These are phyloP conservation scores for Pseudocercospora macadamiae DNA, from an alignment of 2,329 filamentous ascomycete species.

Conservation along the genomic window DNA sequence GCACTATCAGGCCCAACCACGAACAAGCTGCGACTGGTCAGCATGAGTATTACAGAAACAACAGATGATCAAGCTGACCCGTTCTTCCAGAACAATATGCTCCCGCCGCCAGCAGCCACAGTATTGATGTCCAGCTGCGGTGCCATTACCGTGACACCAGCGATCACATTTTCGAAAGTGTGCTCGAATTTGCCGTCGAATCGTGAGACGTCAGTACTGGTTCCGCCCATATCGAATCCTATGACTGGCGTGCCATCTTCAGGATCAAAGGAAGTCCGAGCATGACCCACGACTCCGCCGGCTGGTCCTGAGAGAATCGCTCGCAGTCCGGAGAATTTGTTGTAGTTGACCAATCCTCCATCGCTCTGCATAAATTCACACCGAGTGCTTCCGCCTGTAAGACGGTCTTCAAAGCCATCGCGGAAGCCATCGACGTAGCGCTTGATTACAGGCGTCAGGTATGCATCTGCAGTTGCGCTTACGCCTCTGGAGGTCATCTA, in stretches of 20 bases:
- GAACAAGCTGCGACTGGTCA: conserved; percentile 9
- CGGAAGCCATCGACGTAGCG: conserved; percentile 62
- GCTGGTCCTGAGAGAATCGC: conserved; percentile 41
- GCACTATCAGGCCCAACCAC: conserved; percentile 28
- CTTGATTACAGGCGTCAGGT: conserved; percentile 73
- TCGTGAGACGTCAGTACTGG: conserved; percentile 39
- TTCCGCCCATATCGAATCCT: conserved; percentile 35
- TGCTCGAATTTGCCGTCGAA: conserved; percentile 39
- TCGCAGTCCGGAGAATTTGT: conserved; percentile 38
- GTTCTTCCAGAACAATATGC: conserved; percentile 40
- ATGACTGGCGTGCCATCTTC: conserved; percentile 34
- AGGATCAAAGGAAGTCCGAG: conserved; percentile 38
- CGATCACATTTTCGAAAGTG: conserved; percentile 39
- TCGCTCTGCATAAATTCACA: conserved; percentile 43
- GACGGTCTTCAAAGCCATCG: conserved; percentile 32
- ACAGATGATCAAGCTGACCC: conserved; percentile 38
- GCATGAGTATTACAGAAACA: conserved; percentile 62
- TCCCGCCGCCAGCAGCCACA: conserved; percentile 53
- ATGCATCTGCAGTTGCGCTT: conserved; percentile 75
- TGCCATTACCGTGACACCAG: conserved; percentile 37
- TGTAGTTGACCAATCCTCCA: conserved; percentile 36
- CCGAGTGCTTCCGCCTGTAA: conserved; percentile 30
- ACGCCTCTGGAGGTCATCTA: conserved; percentile 68
- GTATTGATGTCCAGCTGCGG: conserved; percentile 41
- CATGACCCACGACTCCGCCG: conserved; percentile 41